Conservation (phyloP, 2,329 filamentous ascomycete species). For the Xylariales sp. region DNA sequence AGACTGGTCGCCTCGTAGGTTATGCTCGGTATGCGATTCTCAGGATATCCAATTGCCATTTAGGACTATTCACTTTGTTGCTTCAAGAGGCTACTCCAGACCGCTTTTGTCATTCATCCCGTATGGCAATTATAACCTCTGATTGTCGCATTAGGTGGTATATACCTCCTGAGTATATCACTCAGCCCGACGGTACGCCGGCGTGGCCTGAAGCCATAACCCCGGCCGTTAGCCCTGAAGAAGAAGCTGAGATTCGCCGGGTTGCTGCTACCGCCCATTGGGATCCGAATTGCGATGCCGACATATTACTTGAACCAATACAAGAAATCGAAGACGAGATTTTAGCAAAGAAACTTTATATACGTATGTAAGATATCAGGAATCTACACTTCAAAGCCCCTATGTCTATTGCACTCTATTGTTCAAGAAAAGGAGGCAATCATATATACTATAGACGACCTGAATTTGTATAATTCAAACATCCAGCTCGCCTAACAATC, state of each 20-base stretch:
- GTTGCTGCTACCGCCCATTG: conserved; percentile 1
- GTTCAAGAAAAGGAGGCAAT: too few relatives aligned
- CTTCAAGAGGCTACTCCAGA: too few relatives aligned
- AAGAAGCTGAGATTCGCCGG: conserved; percentile 5
- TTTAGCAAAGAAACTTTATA: conserved; percentile 1
- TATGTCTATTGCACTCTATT: too few relatives aligned
- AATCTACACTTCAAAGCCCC: background rate
- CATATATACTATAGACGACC: too few relatives aligned
- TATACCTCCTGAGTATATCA: background rate
- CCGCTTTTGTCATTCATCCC: too few relatives aligned
- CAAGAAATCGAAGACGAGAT: background rate
- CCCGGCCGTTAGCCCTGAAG: background rate
- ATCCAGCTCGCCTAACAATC: too few relatives aligned
- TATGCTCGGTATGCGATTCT: too few relatives aligned
- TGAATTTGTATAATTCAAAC: too few relatives aligned
- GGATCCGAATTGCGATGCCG: conserved; percentile 1
- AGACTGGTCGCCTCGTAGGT: conserved; percentile 7
- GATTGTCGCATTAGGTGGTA: too few relatives aligned
- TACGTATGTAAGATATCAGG: background rate
- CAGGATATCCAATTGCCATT: too few relatives aligned
- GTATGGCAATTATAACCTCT: too few relatives aligned
- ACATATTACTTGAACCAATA: background rate
- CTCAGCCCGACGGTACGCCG: background rate
- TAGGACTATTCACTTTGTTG: too few relatives aligned
- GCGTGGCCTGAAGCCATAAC: conserved; percentile 7